Evolutionary conservation across 2,329 filamentous ascomycete species (phyloP), one percentile per base, ranked within the genome.

Genomic region (Fusarium scirpi): DNA sequence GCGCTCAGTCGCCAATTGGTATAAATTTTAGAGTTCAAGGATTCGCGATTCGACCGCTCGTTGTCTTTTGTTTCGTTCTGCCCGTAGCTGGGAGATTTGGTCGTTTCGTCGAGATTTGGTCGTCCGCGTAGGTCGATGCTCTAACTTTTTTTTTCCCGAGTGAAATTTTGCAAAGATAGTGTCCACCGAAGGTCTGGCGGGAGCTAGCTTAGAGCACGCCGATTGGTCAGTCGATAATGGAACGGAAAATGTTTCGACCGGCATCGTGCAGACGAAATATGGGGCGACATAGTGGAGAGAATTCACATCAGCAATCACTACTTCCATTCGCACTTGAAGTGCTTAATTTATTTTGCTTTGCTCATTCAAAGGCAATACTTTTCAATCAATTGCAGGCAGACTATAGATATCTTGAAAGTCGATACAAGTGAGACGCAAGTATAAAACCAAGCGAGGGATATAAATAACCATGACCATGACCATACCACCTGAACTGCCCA

Each of bases 101-200:
- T 60, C 54, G 55, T 41, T 62, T 43, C 24, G 43, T 64, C 29
- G 51, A 59, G 49, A 56, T 53, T 62, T 66, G 63, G 57, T 54
- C 58, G 65, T 65, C 59, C 64, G 52, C 53, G 62, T 66, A 67
- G 53, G 63, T 67, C 55, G 74, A 64, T 45, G 47, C 63, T 66
- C 47, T 55, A 66, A 57, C 59, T 66, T 72, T 74, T 76, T 76
- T 74, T 76, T 61, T 62, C 48, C 58, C 27, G 68, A 74, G 74
- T 77, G 76, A 77, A 77, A 77, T 75, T 77, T 77, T 64, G 61
- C 61, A 76, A 73, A 69, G 59, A 58, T 51, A 65, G 58, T 73
- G 58, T 51, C 61, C 64, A 64, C 68, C 40, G 5, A 61, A 70
- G 55, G 58, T 71, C 44, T 61, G 67, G 34, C 64, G 61, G 65